Evolutionary conservation across 2,329 filamentous ascomycete species (phyloP), one percentile per base, ranked within the genome.

Genomic region (Lomentospora prolificans): DNA sequence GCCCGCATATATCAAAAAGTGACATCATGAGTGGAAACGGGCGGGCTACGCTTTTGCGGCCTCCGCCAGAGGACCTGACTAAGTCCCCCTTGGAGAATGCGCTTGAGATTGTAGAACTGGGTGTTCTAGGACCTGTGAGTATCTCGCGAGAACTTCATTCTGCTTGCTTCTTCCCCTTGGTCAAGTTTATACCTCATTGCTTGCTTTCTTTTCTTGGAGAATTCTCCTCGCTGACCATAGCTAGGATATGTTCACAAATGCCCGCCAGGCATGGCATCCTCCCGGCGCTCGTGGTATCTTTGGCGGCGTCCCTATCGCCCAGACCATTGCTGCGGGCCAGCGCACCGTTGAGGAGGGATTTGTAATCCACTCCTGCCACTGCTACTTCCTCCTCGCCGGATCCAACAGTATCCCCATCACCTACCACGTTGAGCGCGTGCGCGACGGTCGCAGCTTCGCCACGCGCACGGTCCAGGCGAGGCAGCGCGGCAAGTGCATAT

Each of bases 401-500:
- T 88, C 92, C 65, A 79, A 83, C 10, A 82, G 87, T 58, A 86
- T 94, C 17, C 92, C 94, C 30, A 87, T 97, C 61, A 79, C 96
- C 59, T 97, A 96, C 74, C 89, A 96, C 67, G 94, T 99, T 50
- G 94, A 97, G 74, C 82, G 89, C 54, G 90, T 99, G 51, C 86
- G 94, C 56, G 90, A 95, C 67, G 94, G 94, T 7, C 84, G 86
- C 58, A 91, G 87, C 53, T 99, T 91, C 69, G 86, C 89, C 55
- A 97, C 94, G 36, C 80, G 94, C 55, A 97, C 92, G 1, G 94
- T 99, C n/a, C 92, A 97, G 72, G 94, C 94, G 30, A 79, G 90
- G 27, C 94, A 99, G 73, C 79, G 84, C 41, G 94, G 91, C 8
- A 82, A 84, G 58, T 88, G 87, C 65, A 97, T 99, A 72, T 97